These are phyloP conservation scores for Nematocida homosporus DNA, from an alignment of 371 early-diverging fungal genomes.

Conservation along the genomic window DNA sequence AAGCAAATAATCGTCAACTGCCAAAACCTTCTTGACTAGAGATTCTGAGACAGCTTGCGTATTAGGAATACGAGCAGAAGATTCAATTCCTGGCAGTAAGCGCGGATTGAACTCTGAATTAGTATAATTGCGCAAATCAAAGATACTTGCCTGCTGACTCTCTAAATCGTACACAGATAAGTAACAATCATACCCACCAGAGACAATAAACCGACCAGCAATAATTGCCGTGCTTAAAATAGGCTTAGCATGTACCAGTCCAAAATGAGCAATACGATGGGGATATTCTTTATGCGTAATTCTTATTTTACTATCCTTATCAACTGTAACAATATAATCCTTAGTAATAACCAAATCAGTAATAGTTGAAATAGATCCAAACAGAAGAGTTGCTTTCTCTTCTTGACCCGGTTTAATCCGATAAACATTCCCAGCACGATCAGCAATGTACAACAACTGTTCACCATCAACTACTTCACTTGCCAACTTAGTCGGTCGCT, in stretches of 20 bases:
- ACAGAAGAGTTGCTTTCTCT: neutral
- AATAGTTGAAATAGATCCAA: conserved; percentile 49
- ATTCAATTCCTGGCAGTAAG: conserved; percentile 24
- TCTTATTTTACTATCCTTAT: conserved; percentile 51
- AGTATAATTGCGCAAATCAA: neutral
- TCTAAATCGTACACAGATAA: conserved; percentile 28
- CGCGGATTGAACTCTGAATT: neutral
- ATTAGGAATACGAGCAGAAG: conserved; percentile 13
- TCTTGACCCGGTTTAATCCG: neutral
- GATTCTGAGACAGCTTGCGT: conserved; percentile 1
- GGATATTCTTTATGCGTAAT: conserved; percentile 16
- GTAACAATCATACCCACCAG: conserved; percentile 51
- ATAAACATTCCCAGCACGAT: conserved; percentile 36
- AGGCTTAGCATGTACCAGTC: conserved; percentile 34
- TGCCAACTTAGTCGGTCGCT: no score
- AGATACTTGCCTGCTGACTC: conserved; percentile 2
- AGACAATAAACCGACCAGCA: conserved; percentile 1
- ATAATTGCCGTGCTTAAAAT: conserved; percentile 2
- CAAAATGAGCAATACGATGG: conserved; percentile 17
- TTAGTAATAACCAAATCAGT: conserved; percentile 25
- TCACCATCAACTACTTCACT: no score
- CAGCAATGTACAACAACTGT: conserved; percentile 21
- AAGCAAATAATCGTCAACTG: neutral
- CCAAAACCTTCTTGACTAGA: conserved; percentile 33
- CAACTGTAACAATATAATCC: conserved; percentile 18